Evolutionary conservation across 148 eudicot species (phyloP), one percentile per base, ranked within the genome.

Genomic region (Talinum fruticosum): DNA sequence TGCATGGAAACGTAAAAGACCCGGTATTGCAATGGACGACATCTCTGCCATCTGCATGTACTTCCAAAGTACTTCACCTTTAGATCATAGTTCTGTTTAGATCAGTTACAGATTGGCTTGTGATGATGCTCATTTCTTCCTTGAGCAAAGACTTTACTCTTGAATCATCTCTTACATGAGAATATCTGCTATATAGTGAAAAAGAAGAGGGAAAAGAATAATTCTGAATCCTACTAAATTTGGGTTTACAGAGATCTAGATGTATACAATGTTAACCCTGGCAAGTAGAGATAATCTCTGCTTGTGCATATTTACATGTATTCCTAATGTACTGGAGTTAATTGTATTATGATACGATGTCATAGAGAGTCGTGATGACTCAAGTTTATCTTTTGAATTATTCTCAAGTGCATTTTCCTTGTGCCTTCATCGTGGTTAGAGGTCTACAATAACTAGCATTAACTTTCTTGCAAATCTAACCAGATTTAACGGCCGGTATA

Each of bases 21-120:
- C 85, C 21, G 85, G 84, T 30, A 37, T 81, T 26, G 90, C 91
- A 10, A 78, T 87, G 81, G 97, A 93, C 53, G 95, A 93, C 75
- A 93, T 93, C 68, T 89, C 97, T 49, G 95, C 85, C 26, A 80
- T 93, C 65, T 93, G 97, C 77, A 85, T 93, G 78, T 93, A 85
- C 82, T 86, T 93, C 71, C 90, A 89, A 61, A 67, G 38, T 59
- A 34, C 84, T 64, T 66, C 82, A 10, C 53, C 77, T 24, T 34
- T 77, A 7, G 24, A 30, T 47, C 75, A 51, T 49, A 72, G 37
- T 33, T 72, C 64, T 32, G 75, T 30, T 49, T 47, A 72, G 62
- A 32, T 45, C 24, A 45, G 18, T n/a, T 69, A 36, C 32, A n/a
- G 10, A 23, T 5, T 10, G 38, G n/a, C 8, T 5, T 57, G n/a